These are phyloP conservation scores for Boletus sp. DNA, from an alignment of 1,284 basidiomycete species.

Conservation along the genomic window DNA sequence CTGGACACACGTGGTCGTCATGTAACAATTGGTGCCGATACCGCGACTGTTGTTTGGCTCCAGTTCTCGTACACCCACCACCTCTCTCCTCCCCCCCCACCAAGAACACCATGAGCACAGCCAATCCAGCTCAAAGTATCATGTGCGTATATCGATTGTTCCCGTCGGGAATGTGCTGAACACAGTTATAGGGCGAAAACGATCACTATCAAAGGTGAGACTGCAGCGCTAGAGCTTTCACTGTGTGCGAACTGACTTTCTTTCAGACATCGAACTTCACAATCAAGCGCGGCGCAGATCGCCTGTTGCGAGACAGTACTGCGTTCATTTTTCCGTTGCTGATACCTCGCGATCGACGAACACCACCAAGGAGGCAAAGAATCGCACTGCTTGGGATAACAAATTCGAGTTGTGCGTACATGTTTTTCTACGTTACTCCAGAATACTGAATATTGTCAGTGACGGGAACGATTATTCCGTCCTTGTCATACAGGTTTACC, in stretches of 20 bases:
- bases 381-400: background rate
- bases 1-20: too few relatives aligned
- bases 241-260: background rate
- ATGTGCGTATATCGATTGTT: too few relatives aligned
- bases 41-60: too few relatives aligned
- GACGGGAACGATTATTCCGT: background rate
- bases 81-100: too few relatives aligned
- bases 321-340: background rate
- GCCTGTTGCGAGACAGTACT: background rate
- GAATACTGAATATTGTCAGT: background rate
- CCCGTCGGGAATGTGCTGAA: background rate
- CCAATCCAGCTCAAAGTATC: background rate
- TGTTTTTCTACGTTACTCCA: background rate
- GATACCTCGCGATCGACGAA: background rate
- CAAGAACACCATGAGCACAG: too few relatives aligned
- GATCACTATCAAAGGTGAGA: background rate
- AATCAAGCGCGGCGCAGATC: background rate
- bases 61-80: too few relatives aligned
- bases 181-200: background rate
- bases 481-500: background rate
- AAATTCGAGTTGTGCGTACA: conserved; percentile 8
- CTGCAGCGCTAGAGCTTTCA: background rate
- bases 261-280: conserved; percentile 3
- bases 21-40: too few relatives aligned
- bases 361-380: background rate